Conservation (phyloP, 768 basidiomycete genomes). For the Gymnopilus dilepis region DNA sequence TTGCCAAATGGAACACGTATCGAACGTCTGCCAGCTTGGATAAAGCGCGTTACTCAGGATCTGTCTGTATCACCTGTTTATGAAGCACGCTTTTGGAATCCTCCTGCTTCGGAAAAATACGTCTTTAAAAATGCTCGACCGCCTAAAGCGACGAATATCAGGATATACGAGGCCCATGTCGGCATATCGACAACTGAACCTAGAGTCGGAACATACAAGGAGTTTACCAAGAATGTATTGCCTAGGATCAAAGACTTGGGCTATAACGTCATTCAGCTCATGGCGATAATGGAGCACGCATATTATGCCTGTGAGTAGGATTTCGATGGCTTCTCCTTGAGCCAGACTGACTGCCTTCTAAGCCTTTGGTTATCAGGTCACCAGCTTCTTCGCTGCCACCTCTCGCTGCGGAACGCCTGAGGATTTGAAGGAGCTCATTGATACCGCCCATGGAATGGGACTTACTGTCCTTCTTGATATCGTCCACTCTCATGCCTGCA, state of each 20-base stretch:
- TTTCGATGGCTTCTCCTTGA: not conserved
- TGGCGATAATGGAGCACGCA: conserved; percentile 98
- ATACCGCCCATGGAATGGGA: conserved; percentile 93
- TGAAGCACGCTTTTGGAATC: conserved; percentile 99
- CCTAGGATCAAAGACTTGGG: conserved; percentile 90
- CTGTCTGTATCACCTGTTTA: conserved; percentile 87
- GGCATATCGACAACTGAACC: conserved; percentile 92
- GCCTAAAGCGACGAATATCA: conserved; percentile 63
- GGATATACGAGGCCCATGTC: conserved; percentile 98
- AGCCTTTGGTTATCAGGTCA: conserved; percentile 99
- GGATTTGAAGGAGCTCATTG: conserved; percentile 93
- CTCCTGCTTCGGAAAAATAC: conserved; percentile 72
- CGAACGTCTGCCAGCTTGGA: conserved; percentile 95
- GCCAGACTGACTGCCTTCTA: conserved; percentile 1
- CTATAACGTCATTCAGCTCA: conserved; percentile 97
- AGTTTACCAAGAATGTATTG: conserved; percentile 85
- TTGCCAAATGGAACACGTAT: conserved; percentile 78
- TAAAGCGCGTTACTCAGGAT: conserved; percentile 94
- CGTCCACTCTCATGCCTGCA: conserved; percentile 98
- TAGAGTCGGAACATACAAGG: conserved; percentile 93
- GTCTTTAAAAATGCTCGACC: conserved; percentile 82
- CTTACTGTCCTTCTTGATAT: conserved; percentile 93
- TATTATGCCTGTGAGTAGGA: conserved; percentile 90
- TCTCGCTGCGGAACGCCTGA: conserved; percentile 97
- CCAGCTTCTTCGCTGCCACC: conserved; percentile 95